Evolutionary conservation across 2,329 filamentous ascomycete species (phyloP).

Genomic region (Beauveria asiatica): DNA sequence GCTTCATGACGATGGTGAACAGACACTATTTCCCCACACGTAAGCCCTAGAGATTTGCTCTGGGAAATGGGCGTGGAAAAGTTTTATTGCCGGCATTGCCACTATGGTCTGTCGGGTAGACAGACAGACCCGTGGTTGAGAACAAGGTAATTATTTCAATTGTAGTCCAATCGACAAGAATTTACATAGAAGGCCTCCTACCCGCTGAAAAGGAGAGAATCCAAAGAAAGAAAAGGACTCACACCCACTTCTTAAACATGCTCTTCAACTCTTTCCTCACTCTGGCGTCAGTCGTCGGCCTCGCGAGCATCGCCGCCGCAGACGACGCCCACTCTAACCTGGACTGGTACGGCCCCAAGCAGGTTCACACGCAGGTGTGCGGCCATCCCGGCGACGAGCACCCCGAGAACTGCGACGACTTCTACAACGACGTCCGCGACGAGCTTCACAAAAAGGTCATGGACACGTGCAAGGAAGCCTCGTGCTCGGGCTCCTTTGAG

Average conservation of each 20-base stretch:
- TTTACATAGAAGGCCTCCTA: neutral
- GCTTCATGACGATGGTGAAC: neutral
- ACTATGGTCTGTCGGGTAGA: neutral
- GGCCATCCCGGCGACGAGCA: constrained; percentile 10
- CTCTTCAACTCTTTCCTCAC: neutral
- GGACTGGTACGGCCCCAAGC: constrained; percentile 11
- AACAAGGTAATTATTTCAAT: neutral
- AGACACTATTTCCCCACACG: neutral
- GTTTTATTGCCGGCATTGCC: neutral
- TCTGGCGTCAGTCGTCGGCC: neutral
- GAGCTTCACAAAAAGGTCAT: constrained; percentile 11
- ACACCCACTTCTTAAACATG: neutral
- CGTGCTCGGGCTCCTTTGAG: constrained; percentile 11
- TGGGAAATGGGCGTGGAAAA: neutral
- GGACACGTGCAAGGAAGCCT: constrained; percentile 10
- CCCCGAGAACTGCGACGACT: constrained; percentile 11
- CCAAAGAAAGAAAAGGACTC: neutral
- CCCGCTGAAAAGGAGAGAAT: neutral
- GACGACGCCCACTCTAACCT: constrained; percentile 11
- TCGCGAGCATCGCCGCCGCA: constrained; percentile 1
- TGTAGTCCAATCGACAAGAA: neutral
- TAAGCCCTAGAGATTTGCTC: constrained; percentile 7
- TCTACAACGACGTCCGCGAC: constrained; percentile 9
- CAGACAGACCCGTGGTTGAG: neutral
- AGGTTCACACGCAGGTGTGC: constrained; percentile 10